phyloP scores from a whole-genome alignment of 169 alveolate species.

The Gregarina niphandrodes region DNA sequence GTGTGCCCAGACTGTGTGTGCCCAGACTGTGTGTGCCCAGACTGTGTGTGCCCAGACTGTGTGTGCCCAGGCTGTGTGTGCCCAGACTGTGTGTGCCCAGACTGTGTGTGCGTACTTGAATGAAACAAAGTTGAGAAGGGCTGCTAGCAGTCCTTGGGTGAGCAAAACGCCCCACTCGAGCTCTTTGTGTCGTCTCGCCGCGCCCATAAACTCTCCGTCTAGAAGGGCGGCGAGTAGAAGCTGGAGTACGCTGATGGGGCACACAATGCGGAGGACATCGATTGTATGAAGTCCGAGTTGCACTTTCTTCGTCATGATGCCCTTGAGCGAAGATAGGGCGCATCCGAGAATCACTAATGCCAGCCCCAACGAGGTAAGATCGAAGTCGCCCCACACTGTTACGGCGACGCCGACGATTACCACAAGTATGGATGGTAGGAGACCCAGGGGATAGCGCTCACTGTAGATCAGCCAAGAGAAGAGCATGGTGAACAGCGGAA shows the following conservation, averaged over 20 bases:
- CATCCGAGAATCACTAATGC: constrained; percentile 7
- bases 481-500: constrained; percentile 15
- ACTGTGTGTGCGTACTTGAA: constrained; percentile 3
- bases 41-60: too few relatives aligned
- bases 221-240: constrained; percentile 1
- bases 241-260: constrained; percentile 10
- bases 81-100: too few relatives aligned
- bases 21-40: too few relatives aligned
- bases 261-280: constrained; percentile 7
- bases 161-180: neutral
- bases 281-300: constrained; percentile 7
- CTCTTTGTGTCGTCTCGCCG: neutral
- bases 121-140: constrained; percentile 6
- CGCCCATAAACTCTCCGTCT: constrained; percentile 3
- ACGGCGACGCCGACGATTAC: constrained; percentile 15
- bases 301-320: constrained; percentile 10
- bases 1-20: too few relatives aligned
- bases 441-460: constrained; percentile 3
- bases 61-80: too few relatives aligned
- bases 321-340: constrained; percentile 9
- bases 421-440: constrained; percentile 8
- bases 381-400: constrained; percentile 8
- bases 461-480: constrained; percentile 3
- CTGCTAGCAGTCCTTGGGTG: constrained; percentile 5
- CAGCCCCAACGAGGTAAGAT: constrained; percentile 5